Conservation (phyloP, 208 protist genomes). For the Trypanosoma melophagium region DNA sequence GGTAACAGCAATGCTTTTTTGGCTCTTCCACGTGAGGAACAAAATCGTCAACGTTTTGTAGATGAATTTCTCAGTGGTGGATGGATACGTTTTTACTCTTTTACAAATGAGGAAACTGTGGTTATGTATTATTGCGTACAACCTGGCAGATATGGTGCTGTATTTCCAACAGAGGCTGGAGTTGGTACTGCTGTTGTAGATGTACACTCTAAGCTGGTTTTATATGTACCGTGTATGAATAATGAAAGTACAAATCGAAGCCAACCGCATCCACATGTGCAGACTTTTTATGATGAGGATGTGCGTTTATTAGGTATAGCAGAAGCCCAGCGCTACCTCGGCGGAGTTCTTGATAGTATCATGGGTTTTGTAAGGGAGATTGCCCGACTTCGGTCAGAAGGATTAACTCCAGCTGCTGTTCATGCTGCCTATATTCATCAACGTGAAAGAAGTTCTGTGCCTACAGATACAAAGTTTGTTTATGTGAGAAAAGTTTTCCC, state of each 20-base stretch:
- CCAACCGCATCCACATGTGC: slow-evolving; percentile 84
- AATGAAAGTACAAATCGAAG: slow-evolving; percentile 82
- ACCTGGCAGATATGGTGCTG: slow-evolving; percentile 81
- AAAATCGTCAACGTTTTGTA: slow-evolving; percentile 77
- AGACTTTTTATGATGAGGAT: slow-evolving; percentile 89
- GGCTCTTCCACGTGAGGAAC: slow-evolving; percentile 67
- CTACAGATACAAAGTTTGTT: slow-evolving; percentile 84
- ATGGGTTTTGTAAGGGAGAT: slow-evolving; percentile 76
- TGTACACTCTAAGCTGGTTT: slow-evolving; percentile 74
- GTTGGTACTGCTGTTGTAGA: slow-evolving; percentile 84
- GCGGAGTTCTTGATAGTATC: slow-evolving; percentile 69
- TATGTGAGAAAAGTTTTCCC: slow-evolving; percentile 89
- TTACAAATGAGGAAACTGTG: slow-evolving; percentile 73
- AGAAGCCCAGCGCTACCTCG: slow-evolving; percentile 75
- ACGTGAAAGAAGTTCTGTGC: slow-evolving; percentile 57
- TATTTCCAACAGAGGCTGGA: slow-evolving; percentile 79
- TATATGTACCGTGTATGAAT: slow-evolving; percentile 86
- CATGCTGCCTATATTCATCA: slow-evolving; percentile 84
- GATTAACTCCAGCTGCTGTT: slow-evolving; percentile 70
- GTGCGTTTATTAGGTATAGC: slow-evolving; percentile 62
- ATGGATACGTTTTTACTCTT: slow-evolving; percentile 87
- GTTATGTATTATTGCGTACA: slow-evolving; percentile 89
- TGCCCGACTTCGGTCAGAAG: slow-evolving; percentile 57
- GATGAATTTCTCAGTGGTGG: slow-evolving; percentile 81
- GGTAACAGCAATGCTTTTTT: slow-evolving; percentile 51